A percentile compares a stretch with the other conserved stretches of the same genome.
Evolutionary conservation across 345 rosid genomes (phyloP).

Genomic region (Eucalyptus grandis): DNA sequence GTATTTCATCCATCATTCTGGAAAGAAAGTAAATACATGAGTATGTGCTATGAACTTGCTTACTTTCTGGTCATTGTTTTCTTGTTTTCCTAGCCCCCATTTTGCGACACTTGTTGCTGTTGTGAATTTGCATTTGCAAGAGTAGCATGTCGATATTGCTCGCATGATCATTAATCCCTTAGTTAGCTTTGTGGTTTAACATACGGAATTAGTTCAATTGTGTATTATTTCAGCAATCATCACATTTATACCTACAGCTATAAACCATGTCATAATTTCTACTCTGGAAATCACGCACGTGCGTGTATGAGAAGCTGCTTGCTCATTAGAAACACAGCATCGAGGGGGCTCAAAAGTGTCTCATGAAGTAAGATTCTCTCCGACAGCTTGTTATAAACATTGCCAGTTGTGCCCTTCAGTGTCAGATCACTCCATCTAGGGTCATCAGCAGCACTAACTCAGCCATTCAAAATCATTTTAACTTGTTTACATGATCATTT

Average conservation of each 20-base stretch:
- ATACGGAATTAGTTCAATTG: background rate
- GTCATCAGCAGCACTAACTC: background rate
- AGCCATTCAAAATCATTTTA: background rate
- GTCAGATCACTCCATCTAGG: background rate
- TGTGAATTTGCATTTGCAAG: background rate
- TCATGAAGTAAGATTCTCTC: background rate
- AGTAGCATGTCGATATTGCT: background rate
- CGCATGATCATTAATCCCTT: background rate
- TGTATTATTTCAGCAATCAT: background rate
- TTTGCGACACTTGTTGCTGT: background rate
- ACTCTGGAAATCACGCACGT: background rate
- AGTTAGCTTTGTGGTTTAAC: background rate
- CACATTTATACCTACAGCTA: background rate
- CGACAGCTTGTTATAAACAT: background rate
- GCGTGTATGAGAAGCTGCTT: background rate
- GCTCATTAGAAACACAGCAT: background rate
- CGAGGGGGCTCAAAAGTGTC: background rate
- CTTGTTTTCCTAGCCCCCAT: background rate
- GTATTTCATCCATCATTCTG: background rate
- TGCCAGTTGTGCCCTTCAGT: background rate
- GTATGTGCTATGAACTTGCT: background rate
- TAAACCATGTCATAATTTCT: background rate
- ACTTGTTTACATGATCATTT: background rate
- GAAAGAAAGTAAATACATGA: background rate
- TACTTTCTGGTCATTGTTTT: background rate